Evolutionary conservation across 495 filamentous ascomycete species (phyloP), one percentile per base, ranked within the genome.

Genomic region (Neurospora sp.): DNA sequence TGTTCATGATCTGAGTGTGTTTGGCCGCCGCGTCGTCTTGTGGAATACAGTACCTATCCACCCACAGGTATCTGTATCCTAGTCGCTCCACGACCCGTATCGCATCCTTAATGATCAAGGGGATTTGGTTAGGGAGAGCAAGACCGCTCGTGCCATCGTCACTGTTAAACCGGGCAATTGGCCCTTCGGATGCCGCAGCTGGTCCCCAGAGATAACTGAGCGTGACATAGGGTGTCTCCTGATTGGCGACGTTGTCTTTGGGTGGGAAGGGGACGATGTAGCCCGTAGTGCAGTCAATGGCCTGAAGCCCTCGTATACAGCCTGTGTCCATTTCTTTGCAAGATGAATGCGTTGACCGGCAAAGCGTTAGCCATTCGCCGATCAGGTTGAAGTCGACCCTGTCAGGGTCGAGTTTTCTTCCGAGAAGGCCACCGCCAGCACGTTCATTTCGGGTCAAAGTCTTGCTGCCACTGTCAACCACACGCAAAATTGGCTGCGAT

Each of bases 1-100:
- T 84, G 10, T 73, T 73, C 27, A 71, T 71, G n/a, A 84, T 78
- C 37, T 83, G 78, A 5, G 39, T 18, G 7, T 78, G 74, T 27
- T 81, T 80, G 18, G 78, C 75, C 4, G 74, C 69, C 0, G 14
- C 71, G 31, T 72, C 40, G 0, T 66, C 1, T 71, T 79, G 78
- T 27, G 77, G 70, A 14, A 79, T 77, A 39, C 78, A 79, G 46
- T 77, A 78, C 27, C 70, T 73, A 69, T 79, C 77, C 3, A 79
- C 70, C 77, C 77, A 79, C 3, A 79, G 39, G 48, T 79, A 78
- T 2, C 75, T 70, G 11, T 71, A 72, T 14, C 71, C 71, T 5
- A 79, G 41, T 35, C 40, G 48, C 0, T 70, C 9, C 3, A 38
- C 54, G 1, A 23, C 35, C 1, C 6, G 37, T 37, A 31, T 20